Evolutionary conservation across 2,329 filamentous ascomycete species (phyloP).

Genomic region (Ophiostoma montium): DNA sequence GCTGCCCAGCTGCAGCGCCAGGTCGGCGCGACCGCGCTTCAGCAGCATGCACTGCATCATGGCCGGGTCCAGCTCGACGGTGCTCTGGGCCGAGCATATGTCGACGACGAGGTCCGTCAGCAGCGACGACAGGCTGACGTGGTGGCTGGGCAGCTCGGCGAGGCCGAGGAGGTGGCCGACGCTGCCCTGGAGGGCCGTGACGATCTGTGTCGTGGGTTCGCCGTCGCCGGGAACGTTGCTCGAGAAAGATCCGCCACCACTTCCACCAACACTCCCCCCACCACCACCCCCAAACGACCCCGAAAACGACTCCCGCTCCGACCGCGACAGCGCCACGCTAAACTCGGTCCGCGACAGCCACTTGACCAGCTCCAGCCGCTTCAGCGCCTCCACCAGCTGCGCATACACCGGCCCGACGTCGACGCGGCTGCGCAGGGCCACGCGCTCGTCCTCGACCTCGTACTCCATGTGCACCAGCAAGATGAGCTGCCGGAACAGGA

Average conservation of each 20-base stretch:
- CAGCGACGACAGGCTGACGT: slow-evolving; percentile 39
- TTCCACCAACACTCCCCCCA: background rate
- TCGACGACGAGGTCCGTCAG: slow-evolving; percentile 55
- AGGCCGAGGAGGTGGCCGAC: slow-evolving; percentile 51
- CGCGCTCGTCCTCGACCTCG: slow-evolving; percentile 61
- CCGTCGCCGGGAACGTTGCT: slow-evolving; percentile 20
- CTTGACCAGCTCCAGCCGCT: slow-evolving; percentile 57
- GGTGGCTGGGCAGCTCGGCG: slow-evolving; percentile 33
- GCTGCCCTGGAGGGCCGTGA: slow-evolving; percentile 46
- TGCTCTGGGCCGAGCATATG: slow-evolving; percentile 48
- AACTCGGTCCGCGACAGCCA: slow-evolving; percentile 52
- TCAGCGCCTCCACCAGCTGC: slow-evolving; percentile 55
- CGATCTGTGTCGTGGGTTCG: slow-evolving; percentile 23
- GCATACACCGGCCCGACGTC: slow-evolving; percentile 58
- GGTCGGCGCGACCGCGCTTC: slow-evolving; percentile 43
- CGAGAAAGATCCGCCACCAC: slow-evolving; percentile 4
- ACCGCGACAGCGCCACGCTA: slow-evolving; percentile 30
- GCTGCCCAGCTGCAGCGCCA: slow-evolving; percentile 41
- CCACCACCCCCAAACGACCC: background rate
- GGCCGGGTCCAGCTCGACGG: slow-evolving; percentile 47
- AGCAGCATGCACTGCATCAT: slow-evolving; percentile 49
- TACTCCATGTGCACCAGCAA: slow-evolving; percentile 77
- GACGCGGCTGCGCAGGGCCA: slow-evolving; percentile 44
- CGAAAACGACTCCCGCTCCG: slow-evolving; percentile 19
- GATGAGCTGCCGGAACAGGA: slow-evolving; percentile 70